Conservation (phyloP, 495 filamentous ascomycete genomes). For the Aeminium ludgeri region DNA sequence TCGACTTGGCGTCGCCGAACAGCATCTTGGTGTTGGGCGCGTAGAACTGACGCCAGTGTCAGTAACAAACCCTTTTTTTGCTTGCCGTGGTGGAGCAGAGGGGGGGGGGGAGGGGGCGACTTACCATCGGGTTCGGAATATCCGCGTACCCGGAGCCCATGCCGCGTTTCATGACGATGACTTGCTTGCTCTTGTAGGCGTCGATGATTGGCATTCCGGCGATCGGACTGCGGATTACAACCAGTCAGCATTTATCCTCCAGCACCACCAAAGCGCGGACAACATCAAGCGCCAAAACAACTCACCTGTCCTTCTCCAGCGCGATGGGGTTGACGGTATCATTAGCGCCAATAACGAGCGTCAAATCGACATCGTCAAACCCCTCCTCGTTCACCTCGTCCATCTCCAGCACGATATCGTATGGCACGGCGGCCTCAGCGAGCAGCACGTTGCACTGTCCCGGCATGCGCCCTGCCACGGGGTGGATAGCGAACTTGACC, state of each 20-base stretch:
- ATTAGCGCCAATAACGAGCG: slow-evolving; percentile 70
- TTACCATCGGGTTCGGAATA: slow-evolving; percentile 60
- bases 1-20: slow-evolving; percentile 67
- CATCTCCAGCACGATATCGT: slow-evolving; percentile 77
- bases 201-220: slow-evolving; percentile 76
- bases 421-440: slow-evolving; percentile 65
- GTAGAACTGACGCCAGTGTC: slow-evolving; percentile 35
- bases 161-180: slow-evolving; percentile 71
- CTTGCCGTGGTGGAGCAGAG: too few species aligned
- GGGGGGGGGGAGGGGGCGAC: not conserved
- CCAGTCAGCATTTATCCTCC: slow-evolving; percentile 1
- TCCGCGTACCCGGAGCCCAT: slow-evolving; percentile 74
- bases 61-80: not conserved
- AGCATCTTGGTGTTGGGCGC: slow-evolving; percentile 72
- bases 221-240: slow-evolving; percentile 34
- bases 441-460: slow-evolving; percentile 75
- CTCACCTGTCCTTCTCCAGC: slow-evolving; percentile 45
- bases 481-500: slow-evolving; percentile 74
- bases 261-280: not conserved
- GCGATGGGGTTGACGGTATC: slow-evolving; percentile 78
- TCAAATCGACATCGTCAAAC: slow-evolving; percentile 65
- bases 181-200: slow-evolving; percentile 80
- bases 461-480: slow-evolving; percentile 70
- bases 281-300: not conserved
- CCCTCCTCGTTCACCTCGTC: slow-evolving; percentile 76